Conservation (phyloP, 331 rosid species). For the Malus hybrid region DNA sequence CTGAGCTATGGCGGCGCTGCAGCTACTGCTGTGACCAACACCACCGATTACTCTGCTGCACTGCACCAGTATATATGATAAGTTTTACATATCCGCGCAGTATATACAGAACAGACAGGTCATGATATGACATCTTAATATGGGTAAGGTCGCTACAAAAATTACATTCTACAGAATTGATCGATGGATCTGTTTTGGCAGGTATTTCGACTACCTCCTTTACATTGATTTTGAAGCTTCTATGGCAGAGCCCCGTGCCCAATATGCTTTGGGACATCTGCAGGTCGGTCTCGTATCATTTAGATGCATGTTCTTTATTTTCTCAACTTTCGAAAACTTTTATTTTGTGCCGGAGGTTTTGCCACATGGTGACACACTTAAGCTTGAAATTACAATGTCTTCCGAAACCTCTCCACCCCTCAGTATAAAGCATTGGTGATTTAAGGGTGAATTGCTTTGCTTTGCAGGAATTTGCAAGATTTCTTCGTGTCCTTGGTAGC, state of each 20-base stretch:
- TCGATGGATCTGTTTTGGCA: conserved; percentile 26
- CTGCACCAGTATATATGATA: no score
- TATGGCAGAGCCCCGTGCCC: conserved; percentile 86
- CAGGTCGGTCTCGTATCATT: conserved; percentile 46
- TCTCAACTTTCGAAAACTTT: not conserved
- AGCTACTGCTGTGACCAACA: no score
- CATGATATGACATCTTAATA: not conserved
- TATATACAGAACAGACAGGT: not conserved
- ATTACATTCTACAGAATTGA: not conserved
- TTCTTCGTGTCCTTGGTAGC: conserved; percentile 82
- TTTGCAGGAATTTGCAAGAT: conserved; percentile 66
- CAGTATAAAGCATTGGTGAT: not conserved
- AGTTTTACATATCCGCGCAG: not conserved
- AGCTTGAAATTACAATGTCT: not conserved
- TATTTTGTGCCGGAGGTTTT: not conserved
- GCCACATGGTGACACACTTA: not conserved
- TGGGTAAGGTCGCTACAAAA: not conserved
- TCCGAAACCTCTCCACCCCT: not conserved
- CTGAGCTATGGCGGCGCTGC: no score
- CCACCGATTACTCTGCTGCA: no score
- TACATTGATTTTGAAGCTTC: conserved; percentile 91
- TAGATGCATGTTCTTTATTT: not conserved
- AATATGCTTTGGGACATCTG: conserved; percentile 67
- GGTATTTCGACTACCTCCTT: conserved; percentile 87
- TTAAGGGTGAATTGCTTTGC: not conserved